Evolutionary conservation across 164 flowering plant genomes (phyloP).

Genomic region (Dillenia turbinata): DNA sequence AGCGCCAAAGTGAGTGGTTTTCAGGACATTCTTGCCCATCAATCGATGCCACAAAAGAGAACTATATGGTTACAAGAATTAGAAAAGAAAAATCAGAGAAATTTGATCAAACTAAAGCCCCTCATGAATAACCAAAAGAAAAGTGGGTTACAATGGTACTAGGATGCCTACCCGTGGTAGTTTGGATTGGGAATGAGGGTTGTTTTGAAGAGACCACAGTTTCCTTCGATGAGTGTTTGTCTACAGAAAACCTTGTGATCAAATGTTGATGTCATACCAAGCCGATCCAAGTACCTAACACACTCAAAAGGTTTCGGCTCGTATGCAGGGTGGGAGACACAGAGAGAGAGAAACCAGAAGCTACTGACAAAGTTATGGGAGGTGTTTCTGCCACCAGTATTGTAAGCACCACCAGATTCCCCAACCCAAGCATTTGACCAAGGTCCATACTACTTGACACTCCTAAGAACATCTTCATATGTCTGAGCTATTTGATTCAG

Average conservation of each 20-base stretch:
- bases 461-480: slow-evolving; percentile 16
- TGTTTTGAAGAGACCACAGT: no score
- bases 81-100: slow-evolving; percentile 6
- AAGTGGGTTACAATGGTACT: no score
- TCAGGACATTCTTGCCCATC: slow-evolving; percentile 43
- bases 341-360: no score
- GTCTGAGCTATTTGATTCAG: slow-evolving; percentile 26
- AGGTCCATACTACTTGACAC: slow-evolving; percentile 17
- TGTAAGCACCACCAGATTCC: slow-evolving; percentile 54
- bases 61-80: no score
- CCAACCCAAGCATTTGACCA: slow-evolving; percentile 48
- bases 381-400: slow-evolving; percentile 42
- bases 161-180: no score
- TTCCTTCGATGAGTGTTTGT: no score
- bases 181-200: slow-evolving; percentile 48
- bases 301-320: no score
- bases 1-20: slow-evolving; percentile 21
- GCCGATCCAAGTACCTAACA: slow-evolving; percentile 47
- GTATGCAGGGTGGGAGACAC: no score
- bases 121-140: no score
- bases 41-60: slow-evolving; percentile 52
- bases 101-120: no score
- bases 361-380: slow-evolving; percentile 36
- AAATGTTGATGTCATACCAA: slow-evolving; percentile 43
- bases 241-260: slow-evolving; percentile 46